phyloP scores from a whole-genome alignment of 2,329 filamentous ascomycete genomes.

The Botrytis fragariae region DNA sequence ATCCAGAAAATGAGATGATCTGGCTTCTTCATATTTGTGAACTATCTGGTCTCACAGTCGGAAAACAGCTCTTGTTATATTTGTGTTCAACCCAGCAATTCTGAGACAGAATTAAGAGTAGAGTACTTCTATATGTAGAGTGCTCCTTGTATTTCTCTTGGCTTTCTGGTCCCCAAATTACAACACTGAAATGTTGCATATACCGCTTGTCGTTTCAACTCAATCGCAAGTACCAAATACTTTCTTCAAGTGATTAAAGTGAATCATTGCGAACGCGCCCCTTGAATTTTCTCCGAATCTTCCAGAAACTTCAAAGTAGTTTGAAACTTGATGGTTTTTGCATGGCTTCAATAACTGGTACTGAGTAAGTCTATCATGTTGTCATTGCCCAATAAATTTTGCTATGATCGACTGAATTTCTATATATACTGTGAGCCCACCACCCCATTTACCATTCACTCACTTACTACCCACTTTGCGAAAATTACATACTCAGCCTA shows the following conservation, averaged over 20 bases:
- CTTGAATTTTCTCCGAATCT: neutral
- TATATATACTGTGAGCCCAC: neutral
- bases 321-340: neutral
- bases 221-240: neutral
- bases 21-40: no score
- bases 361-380: neutral
- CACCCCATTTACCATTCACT: neutral
- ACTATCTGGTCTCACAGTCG: no score
- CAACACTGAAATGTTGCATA: neutral
- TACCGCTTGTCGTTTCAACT: neutral
- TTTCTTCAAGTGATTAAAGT: neutral
- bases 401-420: neutral
- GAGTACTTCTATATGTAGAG: fast-evolving
- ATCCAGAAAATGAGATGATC: no score
- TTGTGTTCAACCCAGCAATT: neutral
- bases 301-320: neutral
- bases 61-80: neutral
- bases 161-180: no score
- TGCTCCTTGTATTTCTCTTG: no score
- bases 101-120: neutral
- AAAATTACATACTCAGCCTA: neutral
- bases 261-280: neutral
- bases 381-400: neutral
- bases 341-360: neutral
- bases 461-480: neutral